Conservation (phyloP, 495 filamentous ascomycete genomes). For the Trichocladium uniseriatum region DNA sequence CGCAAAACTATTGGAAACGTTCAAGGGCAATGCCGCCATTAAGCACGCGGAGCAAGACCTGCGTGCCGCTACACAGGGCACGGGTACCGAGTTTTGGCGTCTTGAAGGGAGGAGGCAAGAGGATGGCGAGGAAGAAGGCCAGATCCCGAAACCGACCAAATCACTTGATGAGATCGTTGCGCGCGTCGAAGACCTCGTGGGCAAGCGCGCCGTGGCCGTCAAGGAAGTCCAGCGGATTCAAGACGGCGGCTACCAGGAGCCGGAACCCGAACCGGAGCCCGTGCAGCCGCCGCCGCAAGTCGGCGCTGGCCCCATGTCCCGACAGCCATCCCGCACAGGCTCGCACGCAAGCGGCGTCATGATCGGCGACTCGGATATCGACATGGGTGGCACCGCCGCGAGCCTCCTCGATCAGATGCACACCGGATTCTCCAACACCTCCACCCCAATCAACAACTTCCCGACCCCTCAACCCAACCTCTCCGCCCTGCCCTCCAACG, state of each 20-base stretch:
- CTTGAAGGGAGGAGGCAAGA: slow-evolving; percentile 51
- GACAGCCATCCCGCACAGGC: slow-evolving; percentile 39
- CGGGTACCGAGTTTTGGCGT: slow-evolving; percentile 51
- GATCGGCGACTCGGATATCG: slow-evolving; percentile 50
- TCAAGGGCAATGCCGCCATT: slow-evolving; percentile 55
- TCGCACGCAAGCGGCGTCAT: slow-evolving; percentile 35
- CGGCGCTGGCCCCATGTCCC: slow-evolving; percentile 29
- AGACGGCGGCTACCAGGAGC: slow-evolving; percentile 58
- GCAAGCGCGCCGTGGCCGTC: slow-evolving; percentile 47
- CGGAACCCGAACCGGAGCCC: slow-evolving; percentile 34
- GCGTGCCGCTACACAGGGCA: slow-evolving; percentile 45
- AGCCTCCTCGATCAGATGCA: slow-evolving; percentile 57
- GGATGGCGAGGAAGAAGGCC: slow-evolving; percentile 43
- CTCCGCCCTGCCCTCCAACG: slow-evolving; percentile 35
- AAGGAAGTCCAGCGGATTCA: slow-evolving; percentile 57
- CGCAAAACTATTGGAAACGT: slow-evolving; percentile 59
- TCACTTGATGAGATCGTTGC: slow-evolving; percentile 53
- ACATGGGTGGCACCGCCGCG: slow-evolving; percentile 55
- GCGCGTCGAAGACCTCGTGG: slow-evolving; percentile 47
- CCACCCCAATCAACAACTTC: slow-evolving; percentile 39
- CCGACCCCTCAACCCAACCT: slow-evolving; percentile 38
- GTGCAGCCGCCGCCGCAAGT: slow-evolving; percentile 1
- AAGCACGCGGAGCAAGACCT: slow-evolving; percentile 57
- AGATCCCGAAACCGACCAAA: slow-evolving; percentile 40
- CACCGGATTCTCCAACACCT: slow-evolving; percentile 43